Percentiles rank a stretch among this genome's conserved stretches.
Evolutionary conservation across 192 early-diverging fungal genomes (phyloP).

Genomic region (Powellomyces hirtus): DNA sequence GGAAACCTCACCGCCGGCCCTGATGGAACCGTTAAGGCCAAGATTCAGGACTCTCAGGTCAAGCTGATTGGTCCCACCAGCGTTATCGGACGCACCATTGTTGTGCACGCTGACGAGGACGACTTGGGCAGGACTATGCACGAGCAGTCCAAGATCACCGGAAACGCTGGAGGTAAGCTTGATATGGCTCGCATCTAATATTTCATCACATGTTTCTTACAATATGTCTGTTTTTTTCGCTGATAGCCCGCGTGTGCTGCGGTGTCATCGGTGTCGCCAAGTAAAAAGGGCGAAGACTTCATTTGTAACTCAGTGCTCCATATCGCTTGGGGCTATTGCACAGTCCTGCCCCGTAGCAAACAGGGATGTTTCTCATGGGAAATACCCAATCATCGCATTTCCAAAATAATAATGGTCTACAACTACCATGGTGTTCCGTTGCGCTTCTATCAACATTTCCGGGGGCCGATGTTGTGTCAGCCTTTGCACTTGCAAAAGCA

Average conservation of each 20-base stretch:
- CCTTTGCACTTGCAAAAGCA: too few relatives aligned
- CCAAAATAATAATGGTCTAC: too few relatives aligned
- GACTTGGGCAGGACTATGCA: slow-evolving; percentile 81
- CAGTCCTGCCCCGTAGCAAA: too few relatives aligned
- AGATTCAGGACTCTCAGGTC: slow-evolving; percentile 57
- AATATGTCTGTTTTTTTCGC: not conserved
- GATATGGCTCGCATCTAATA: not conserved
- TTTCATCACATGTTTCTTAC: not conserved
- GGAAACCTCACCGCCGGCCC: slow-evolving; percentile 71
- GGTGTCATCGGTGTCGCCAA: slow-evolving; percentile 83
- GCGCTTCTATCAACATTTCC: too few relatives aligned
- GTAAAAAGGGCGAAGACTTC: too few relatives aligned
- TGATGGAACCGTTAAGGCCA: slow-evolving; percentile 55
- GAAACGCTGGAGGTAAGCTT: slow-evolving; percentile 65
- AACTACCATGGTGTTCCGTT: too few relatives aligned
- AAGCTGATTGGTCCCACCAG: slow-evolving; percentile 75
- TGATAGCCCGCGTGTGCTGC: slow-evolving; percentile 67
- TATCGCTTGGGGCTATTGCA: too few relatives aligned
- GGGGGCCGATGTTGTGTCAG: too few relatives aligned
- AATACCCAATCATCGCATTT: too few relatives aligned
- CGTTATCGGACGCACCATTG: slow-evolving; percentile 80
- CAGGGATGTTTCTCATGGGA: too few relatives aligned
- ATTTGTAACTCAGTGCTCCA: too few relatives aligned
- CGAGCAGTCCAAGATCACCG: slow-evolving; percentile 71
- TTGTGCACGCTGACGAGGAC: slow-evolving; percentile 83